Evolutionary conservation across 208 protist genomes (phyloP).

Genomic region (Acanthamoeba healyi): DNA sequence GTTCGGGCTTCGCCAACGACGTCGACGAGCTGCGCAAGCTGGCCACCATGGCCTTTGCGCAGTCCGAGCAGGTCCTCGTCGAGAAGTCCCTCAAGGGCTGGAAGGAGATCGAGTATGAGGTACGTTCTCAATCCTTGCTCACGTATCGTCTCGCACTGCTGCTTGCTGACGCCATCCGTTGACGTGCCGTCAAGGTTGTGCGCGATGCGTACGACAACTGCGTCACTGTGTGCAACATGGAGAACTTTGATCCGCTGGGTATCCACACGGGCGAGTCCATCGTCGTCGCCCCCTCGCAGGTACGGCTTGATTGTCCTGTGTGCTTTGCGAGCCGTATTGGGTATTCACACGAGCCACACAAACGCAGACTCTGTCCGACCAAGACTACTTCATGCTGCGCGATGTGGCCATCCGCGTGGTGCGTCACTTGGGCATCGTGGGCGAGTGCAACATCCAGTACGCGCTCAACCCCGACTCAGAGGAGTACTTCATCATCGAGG

Average conservation of each 20-base stretch:
- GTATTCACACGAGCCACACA: no score
- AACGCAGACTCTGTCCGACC: slow-evolving; percentile 93
- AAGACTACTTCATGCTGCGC: slow-evolving; percentile 98
- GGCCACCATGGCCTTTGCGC: slow-evolving; percentile 89
- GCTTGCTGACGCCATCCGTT: no score
- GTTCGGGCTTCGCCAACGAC: slow-evolving; percentile 96
- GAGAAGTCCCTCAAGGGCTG: slow-evolving; percentile 98
- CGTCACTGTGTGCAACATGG: slow-evolving; percentile 99
- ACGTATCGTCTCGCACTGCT: not conserved
- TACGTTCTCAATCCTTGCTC: not conserved
- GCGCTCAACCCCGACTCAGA: slow-evolving; percentile 97
- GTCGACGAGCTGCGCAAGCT: slow-evolving; percentile 83
- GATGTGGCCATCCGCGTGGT: slow-evolving; percentile 93
- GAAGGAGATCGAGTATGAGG: slow-evolving; percentile 99
- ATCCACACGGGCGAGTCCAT: slow-evolving; percentile 99
- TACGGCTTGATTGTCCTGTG: not conserved
- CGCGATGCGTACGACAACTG: slow-evolving; percentile 98
- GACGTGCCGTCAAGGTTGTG: slow-evolving; percentile 89
- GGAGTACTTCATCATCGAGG: slow-evolving; percentile 98
- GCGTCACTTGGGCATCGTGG: slow-evolving; percentile 96
- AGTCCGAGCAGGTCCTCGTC: slow-evolving; percentile 96
- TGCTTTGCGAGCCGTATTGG: no score
- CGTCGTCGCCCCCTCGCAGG: slow-evolving; percentile 98
- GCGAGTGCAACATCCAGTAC: slow-evolving; percentile 99
- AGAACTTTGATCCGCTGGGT: slow-evolving; percentile 98